Percentiles rank a stretch among this genome's conserved stretches.
Evolutionary conservation across 805 yeast species (phyloP).

Genomic region (Priceomyces melissophilus): DNA sequence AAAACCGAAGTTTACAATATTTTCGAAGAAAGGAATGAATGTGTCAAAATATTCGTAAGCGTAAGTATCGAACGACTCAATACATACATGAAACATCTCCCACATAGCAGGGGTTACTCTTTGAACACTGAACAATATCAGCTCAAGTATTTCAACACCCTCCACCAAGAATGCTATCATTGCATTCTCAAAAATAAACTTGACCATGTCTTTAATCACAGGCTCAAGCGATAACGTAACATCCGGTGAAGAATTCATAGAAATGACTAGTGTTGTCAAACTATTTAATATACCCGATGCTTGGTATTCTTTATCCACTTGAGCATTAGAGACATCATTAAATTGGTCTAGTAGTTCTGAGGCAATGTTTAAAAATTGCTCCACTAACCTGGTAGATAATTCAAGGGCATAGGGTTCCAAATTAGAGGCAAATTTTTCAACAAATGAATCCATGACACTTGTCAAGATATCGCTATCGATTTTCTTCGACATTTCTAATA

Average conservation of each 20-base stretch:
- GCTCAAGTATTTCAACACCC: constrained; percentile 46
- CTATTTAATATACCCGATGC: constrained; percentile 43
- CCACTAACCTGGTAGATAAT: constrained; percentile 51
- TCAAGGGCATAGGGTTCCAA: constrained; percentile 41
- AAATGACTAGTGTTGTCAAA: constrained; percentile 39
- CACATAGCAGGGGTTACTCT: constrained; percentile 50
- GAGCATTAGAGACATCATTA: constrained; percentile 14
- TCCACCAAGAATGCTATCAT: constrained; percentile 37
- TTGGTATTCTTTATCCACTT: constrained; percentile 40
- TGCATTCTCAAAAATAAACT: constrained; percentile 36
- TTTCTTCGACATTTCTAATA: constrained; percentile 42
- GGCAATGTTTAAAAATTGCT: constrained; percentile 71
- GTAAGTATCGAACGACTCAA: constrained; percentile 55
- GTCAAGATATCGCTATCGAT: constrained; percentile 43
- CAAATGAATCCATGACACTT: constrained; percentile 44
- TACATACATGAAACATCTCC: constrained; percentile 46
- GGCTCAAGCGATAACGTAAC: constrained; percentile 34
- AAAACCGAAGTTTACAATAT: constrained; percentile 52
- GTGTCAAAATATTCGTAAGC: constrained; percentile 58
- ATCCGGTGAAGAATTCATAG: constrained; percentile 39
- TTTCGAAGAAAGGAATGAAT: constrained; percentile 55
- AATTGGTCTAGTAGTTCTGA: constrained; percentile 45
- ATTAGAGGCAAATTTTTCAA: constrained; percentile 39
- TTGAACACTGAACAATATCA: constrained; percentile 52
- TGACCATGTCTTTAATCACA: constrained; percentile 31